Conservation (phyloP, 2,329 filamentous ascomycete genomes). For the Gnomoniopsis smithogilvyi region DNA sequence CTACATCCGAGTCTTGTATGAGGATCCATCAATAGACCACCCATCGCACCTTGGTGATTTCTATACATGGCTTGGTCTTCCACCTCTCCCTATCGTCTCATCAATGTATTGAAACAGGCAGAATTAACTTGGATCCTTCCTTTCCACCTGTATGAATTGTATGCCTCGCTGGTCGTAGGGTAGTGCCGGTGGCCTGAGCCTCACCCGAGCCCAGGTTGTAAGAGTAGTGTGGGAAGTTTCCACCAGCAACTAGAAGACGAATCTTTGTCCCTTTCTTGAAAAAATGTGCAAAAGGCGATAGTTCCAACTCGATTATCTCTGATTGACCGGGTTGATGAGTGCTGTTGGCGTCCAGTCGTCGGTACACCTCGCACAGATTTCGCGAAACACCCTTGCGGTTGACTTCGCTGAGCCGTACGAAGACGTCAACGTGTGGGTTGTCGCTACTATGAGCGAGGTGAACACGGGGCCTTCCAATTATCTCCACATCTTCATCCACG, state of each 20-base stretch:
- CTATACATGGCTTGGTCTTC: background rate
- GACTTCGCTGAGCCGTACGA: slow-evolving; percentile 24
- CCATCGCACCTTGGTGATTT: background rate
- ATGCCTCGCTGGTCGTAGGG: slow-evolving; percentile 15
- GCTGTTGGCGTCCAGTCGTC: slow-evolving; percentile 17
- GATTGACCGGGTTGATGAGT: background rate
- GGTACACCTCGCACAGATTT: slow-evolving; percentile 23
- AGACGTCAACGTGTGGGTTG: slow-evolving; percentile 23
- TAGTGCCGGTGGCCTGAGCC: slow-evolving; percentile 16
- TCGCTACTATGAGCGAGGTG: slow-evolving; percentile 24
- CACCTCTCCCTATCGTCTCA: background rate
- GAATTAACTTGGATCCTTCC: slow-evolving; percentile 1
- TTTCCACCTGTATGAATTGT: slow-evolving; percentile 6
- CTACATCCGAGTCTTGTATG: too few relatives aligned
- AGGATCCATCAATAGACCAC: too few relatives aligned
- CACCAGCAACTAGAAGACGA: slow-evolving; percentile 23
- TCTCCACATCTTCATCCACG: slow-evolving; percentile 19
- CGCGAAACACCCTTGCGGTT: slow-evolving; percentile 21
- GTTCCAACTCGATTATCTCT: slow-evolving; percentile 12
- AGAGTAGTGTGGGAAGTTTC: slow-evolving; percentile 19
- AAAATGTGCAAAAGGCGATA: slow-evolving; percentile 22
- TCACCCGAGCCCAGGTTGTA: slow-evolving; percentile 22
- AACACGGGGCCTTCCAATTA: slow-evolving; percentile 21
- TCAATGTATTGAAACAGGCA: slow-evolving; percentile 2
- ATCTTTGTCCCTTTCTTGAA: slow-evolving; percentile 22